A percentile compares a stretch with the other conserved stretches of the same genome.
Evolutionary conservation across 2,329 filamentous ascomycete genomes (phyloP).

Genomic region (Trichoderma lentiforme): DNA sequence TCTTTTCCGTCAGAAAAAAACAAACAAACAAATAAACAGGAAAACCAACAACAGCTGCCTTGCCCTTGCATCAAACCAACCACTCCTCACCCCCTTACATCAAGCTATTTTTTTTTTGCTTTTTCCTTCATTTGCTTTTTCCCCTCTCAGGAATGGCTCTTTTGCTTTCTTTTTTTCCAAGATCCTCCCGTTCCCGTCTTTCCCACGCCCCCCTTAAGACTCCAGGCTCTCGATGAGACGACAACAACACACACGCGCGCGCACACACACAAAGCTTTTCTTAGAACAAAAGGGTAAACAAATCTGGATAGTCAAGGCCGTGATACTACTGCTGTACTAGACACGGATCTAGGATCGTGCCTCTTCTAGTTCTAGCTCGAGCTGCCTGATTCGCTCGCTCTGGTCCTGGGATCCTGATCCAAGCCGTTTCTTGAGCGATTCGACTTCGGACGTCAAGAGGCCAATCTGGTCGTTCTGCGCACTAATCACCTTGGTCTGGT

Average conservation of each 20-base stretch:
- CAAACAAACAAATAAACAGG: not conserved
- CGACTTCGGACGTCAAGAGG: slow-evolving; percentile 68
- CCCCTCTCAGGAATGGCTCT: not conserved
- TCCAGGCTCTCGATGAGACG: not conserved
- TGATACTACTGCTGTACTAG: not conserved
- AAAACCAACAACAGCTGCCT: not conserved
- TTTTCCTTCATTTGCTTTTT: not conserved
- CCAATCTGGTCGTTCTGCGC: slow-evolving; percentile 75
- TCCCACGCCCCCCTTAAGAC: not conserved
- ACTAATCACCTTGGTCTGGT: slow-evolving; percentile 73
- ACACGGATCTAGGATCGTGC: slow-evolving; percentile 49
- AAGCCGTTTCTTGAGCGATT: slow-evolving; percentile 75
- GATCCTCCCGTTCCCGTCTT: slow-evolving; percentile 7
- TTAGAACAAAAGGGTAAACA: not conserved
- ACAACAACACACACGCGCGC: not conserved
- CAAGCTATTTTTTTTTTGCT: not conserved
- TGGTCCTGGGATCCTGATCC: slow-evolving; percentile 55
- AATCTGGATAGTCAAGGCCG: not conserved
- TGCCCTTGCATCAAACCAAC: not conserved
- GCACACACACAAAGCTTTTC: not conserved
- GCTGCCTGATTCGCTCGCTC: slow-evolving; percentile 63
- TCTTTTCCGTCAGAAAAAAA: not conserved
- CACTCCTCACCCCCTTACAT: not conserved
- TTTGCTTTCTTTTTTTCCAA: slow-evolving; percentile 11
- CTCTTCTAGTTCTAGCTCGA: slow-evolving; percentile 66